Conservation (phyloP, 371 early-diverging fungal genomes). For the Lichtheimia ornata region DNA sequence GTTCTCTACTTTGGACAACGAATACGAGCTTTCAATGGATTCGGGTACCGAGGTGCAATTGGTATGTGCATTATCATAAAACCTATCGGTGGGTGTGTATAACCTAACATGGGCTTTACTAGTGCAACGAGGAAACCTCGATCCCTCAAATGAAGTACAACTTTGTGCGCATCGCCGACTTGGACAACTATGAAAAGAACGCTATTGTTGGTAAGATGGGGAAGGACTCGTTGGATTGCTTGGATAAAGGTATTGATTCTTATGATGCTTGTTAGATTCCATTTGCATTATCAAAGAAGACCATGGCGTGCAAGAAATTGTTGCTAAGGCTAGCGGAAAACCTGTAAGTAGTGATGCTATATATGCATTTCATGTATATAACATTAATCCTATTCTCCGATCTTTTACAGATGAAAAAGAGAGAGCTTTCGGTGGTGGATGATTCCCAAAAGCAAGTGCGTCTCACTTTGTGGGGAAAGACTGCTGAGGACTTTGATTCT, state of each 20-base stretch:
- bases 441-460: slow-evolving; percentile 69
- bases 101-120: background rate
- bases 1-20: slow-evolving; percentile 80
- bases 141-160: slow-evolving; percentile 74
- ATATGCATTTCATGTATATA: too few relatives aligned
- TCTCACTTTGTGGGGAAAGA: slow-evolving; percentile 89
- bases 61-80: slow-evolving; percentile 37
- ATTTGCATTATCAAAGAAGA: slow-evolving; percentile 79
- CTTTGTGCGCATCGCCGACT: slow-evolving; percentile 65
- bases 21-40: slow-evolving; percentile 92
- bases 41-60: slow-evolving; percentile 59
- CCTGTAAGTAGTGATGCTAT: slow-evolving; percentile 50
- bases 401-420: slow-evolving; percentile 67
- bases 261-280: slow-evolving; percentile 57
- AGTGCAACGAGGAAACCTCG: slow-evolving; percentile 62
- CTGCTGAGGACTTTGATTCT: slow-evolving; percentile 71
- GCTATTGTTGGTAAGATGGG: slow-evolving; percentile 58
- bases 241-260: background rate
- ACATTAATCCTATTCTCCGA: background rate
- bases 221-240: background rate
- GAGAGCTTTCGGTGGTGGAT: slow-evolving; percentile 88
- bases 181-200: slow-evolving; percentile 69
- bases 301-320: slow-evolving; percentile 62
- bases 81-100: background rate
- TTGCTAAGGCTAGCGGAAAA: slow-evolving; percentile 67